A percentile compares a stretch with the other conserved stretches of the same genome.
Conservation (phyloP, 257 asterid species). For the Cynanchum wilfordii region DNA sequence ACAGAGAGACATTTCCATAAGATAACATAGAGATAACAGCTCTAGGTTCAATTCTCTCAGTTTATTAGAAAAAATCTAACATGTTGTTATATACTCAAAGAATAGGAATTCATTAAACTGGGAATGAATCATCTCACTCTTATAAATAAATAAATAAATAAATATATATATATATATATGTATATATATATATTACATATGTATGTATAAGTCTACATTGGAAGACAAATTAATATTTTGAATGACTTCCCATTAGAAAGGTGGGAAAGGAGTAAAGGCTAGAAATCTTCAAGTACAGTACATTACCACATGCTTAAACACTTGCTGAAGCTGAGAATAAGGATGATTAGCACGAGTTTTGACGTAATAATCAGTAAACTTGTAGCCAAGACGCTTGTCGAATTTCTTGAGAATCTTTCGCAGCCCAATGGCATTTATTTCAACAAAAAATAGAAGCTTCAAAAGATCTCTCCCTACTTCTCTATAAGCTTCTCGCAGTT, state of each 20-base stretch:
- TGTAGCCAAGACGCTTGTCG: constrained; percentile 86
- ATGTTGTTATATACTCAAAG: background rate
- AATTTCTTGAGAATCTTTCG: constrained; percentile 94
- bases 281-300: constrained; percentile 8
- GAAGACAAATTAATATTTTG: background rate
- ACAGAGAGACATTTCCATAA: background rate
- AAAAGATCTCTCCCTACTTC: constrained; percentile 81
- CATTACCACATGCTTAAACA: constrained; percentile 97
- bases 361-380: constrained; percentile 88
- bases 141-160: too few species aligned
- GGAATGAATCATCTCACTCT: background rate
- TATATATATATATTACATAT: too few species aligned
- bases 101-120: background rate
- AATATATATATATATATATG: too few species aligned
- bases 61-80: background rate
- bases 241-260: background rate
- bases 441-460: constrained; percentile 81
- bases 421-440: constrained; percentile 85
- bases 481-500: constrained; percentile 80
- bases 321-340: constrained; percentile 97
- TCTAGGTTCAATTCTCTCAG: background rate
- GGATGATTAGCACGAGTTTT: constrained; percentile 99
- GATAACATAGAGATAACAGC: background rate
- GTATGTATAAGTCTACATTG: background rate
- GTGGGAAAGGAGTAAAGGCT: background rate